Evolutionary conservation across 306 rosid genomes (phyloP).

Genomic region (Abrus precatorius): DNA sequence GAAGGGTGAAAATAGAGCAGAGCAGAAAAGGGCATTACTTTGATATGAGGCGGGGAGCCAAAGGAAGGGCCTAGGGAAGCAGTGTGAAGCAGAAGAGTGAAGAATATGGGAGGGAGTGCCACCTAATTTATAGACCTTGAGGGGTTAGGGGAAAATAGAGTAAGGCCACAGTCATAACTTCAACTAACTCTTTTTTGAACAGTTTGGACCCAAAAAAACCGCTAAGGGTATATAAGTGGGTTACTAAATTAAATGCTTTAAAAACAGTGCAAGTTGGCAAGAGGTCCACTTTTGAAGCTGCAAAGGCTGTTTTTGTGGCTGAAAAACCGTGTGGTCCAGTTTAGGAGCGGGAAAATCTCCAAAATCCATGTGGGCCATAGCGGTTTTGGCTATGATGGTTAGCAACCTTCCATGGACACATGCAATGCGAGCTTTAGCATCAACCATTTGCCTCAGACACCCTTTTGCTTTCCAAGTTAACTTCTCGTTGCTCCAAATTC

Average conservation of each 20-base stretch:
- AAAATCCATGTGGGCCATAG: conserved; percentile 66
- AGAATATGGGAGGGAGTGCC: conserved; percentile 35
- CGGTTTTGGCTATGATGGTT: conserved; percentile 49
- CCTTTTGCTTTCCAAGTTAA: conserved; percentile 7
- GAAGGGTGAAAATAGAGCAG: conserved; percentile 1
- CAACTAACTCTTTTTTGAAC: conserved; percentile 50
- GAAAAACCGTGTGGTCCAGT: conserved; percentile 60
- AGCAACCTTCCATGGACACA: conserved; percentile 54
- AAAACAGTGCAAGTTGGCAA: background rate
- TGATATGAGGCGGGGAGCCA: conserved; percentile 26
- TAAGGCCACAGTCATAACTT: conserved; percentile 44
- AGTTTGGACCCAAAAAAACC: conserved; percentile 53
- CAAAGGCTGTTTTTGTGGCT: conserved; percentile 49
- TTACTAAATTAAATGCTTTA: background rate
- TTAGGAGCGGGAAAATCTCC: conserved; percentile 47
- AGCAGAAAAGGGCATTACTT: conserved; percentile 55
- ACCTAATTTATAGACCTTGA: conserved; percentile 61
- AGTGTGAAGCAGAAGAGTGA: conserved; percentile 56
- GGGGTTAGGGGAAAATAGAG: conserved; percentile 23
- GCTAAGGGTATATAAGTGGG: conserved; percentile 34
- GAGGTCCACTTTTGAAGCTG: conserved; percentile 16
- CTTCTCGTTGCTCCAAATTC: background rate
- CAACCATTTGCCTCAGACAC: conserved; percentile 49
- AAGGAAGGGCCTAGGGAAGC: background rate
- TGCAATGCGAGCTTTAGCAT: conserved; percentile 49